Conservation (phyloP, 164 flowering plant species). For the Taxillus chinensis region DNA sequence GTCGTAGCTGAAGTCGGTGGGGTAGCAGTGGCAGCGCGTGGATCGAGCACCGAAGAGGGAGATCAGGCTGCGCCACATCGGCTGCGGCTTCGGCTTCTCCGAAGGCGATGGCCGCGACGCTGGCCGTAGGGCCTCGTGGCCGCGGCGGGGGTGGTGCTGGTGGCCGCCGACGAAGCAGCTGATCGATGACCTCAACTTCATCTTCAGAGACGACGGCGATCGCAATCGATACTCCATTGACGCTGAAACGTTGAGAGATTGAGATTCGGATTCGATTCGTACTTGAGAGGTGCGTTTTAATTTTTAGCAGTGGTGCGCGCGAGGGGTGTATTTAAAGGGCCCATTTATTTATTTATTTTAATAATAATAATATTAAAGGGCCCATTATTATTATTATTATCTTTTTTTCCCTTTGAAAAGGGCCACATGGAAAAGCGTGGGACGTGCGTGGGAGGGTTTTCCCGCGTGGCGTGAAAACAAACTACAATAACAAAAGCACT, state of each 20-base stretch:
- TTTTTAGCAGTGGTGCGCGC: too few species aligned
- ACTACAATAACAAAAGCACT: too few species aligned
- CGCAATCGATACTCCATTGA: conserved; percentile 4
- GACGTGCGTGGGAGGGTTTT: not conserved
- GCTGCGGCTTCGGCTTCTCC: not conserved
- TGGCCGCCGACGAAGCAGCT: conserved; percentile 19
- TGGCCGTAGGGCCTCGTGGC: not conserved
- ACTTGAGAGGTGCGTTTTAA: too few species aligned
- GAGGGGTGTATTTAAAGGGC: too few species aligned
- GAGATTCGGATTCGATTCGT: too few species aligned
- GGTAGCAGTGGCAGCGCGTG: conserved; percentile 14
- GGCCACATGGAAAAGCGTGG: not conserved
- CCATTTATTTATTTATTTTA: too few species aligned
- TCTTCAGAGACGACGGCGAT: conserved; percentile 6
- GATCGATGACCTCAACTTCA: conserved; percentile 13
- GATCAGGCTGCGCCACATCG: conserved; percentile 10
- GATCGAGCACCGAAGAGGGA: conserved; percentile 3
- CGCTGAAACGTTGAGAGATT: not conserved
- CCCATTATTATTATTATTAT: too few species aligned
- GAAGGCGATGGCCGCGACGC: not conserved
- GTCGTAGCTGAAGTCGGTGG: conserved; percentile 45
- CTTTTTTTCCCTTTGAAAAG: too few species aligned
- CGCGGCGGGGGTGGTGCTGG: not conserved
- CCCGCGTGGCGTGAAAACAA: too few species aligned
- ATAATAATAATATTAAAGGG: too few species aligned